A percentile compares a stretch with the other conserved stretches of the same genome.
Evolutionary conservation across 2,329 filamentous ascomycete genomes (phyloP).

Genomic region (Colletotrichum eleusines): DNA sequence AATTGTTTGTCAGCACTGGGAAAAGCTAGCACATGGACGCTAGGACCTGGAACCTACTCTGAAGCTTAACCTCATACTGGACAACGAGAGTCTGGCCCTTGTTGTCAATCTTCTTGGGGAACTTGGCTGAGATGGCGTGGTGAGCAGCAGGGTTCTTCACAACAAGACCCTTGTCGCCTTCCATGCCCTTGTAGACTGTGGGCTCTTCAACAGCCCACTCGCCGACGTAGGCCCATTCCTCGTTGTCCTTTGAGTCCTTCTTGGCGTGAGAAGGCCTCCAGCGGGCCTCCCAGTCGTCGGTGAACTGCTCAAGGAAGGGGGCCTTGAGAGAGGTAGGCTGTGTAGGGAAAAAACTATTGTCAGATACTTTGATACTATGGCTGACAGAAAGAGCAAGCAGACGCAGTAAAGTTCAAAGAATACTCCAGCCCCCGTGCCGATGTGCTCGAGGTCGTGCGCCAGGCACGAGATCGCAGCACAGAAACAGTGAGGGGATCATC

Average conservation of each 20-base stretch:
- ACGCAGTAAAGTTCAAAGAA: constrained; percentile 20
- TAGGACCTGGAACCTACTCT: constrained; percentile 73
- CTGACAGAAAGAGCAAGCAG: neutral
- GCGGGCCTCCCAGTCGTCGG: constrained; percentile 91
- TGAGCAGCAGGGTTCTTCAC: constrained; percentile 98
- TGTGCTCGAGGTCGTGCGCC: constrained; percentile 29
- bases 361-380: neutral
- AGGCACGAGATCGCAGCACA: constrained; percentile 12
- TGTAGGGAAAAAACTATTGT: constrained; percentile 10
- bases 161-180: constrained; percentile 95
- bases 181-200: constrained; percentile 87
- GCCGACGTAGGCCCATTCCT: constrained; percentile 98
- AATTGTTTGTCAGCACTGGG: constrained; percentile 27
- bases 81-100: constrained; percentile 97
- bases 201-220: constrained; percentile 98
- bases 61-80: constrained; percentile 99
- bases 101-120: constrained; percentile 95
- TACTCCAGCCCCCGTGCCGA: constrained; percentile 31
- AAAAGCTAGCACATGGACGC: neutral
- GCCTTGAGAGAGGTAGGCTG: constrained; percentile 91
- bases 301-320: constrained; percentile 98
- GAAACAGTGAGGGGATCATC: constrained; percentile 5
- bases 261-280: constrained; percentile 98
- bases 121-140: constrained; percentile 99
- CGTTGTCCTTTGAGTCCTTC: constrained; percentile 88